Evolutionary conservation across 371 early-diverging fungal species (phyloP).

Genomic region (Rhizopus arrhizus): DNA sequence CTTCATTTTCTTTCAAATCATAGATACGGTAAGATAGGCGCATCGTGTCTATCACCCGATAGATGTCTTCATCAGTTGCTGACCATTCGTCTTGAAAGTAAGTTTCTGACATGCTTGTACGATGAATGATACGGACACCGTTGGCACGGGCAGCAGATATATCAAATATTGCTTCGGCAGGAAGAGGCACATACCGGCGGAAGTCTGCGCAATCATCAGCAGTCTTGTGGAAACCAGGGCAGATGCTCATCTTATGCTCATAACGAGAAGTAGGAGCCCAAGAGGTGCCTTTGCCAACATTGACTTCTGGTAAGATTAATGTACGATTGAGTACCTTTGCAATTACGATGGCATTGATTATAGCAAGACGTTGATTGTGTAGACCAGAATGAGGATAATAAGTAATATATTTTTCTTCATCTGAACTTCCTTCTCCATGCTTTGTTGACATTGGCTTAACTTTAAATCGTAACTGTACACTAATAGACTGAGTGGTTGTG

Average conservation of each 20-base stretch:
- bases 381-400: constrained; percentile 67
- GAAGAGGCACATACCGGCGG: constrained; percentile 40
- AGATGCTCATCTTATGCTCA: constrained; percentile 9
- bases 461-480: constrained; percentile 23
- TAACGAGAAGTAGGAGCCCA: constrained; percentile 33
- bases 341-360: constrained; percentile 59
- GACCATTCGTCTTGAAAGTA: constrained; percentile 28
- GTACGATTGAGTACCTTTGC: constrained; percentile 61
- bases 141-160: constrained; percentile 21
- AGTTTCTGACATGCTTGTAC: constrained; percentile 33
- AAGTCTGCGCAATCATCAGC: constrained; percentile 38
- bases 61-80: constrained; percentile 25
- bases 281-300: constrained; percentile 41
- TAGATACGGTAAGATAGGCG: constrained; percentile 55
- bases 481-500: constrained; percentile 24
- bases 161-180: constrained; percentile 46
- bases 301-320: constrained; percentile 52
- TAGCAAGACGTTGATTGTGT: constrained; percentile 59
- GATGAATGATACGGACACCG: constrained; percentile 38
- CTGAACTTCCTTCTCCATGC: background rate
- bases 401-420: constrained; percentile 47
- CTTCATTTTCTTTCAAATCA: constrained; percentile 30
- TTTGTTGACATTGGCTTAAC: constrained; percentile 6
- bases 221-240: constrained; percentile 14
- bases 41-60: constrained; percentile 34